Conservation (phyloP, 805 yeast species). For the Saturnispora saitoi region DNA sequence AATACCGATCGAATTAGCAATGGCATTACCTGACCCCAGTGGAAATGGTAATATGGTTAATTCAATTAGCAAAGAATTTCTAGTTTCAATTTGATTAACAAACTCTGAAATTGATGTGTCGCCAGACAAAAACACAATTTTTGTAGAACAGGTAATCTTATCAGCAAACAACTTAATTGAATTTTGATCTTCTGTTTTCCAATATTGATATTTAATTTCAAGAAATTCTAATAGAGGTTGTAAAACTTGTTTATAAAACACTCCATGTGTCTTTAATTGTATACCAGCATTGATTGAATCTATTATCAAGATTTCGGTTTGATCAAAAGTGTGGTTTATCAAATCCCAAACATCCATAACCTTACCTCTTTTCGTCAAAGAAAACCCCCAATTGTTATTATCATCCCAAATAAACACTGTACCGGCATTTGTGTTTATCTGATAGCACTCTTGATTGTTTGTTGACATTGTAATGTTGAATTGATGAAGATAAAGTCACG, state of each 20-base stretch:
- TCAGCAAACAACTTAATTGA: conserved; percentile 31
- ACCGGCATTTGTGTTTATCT: background rate
- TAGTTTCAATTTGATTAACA: conserved; percentile 33
- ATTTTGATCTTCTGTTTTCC: conserved; percentile 30
- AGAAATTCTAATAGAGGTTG: conserved; percentile 39
- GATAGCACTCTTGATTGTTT: background rate
- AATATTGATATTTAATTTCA: conserved; percentile 21
- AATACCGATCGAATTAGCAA: conserved; percentile 52
- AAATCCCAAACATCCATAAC: background rate
- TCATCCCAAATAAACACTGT: background rate
- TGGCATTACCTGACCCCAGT: conserved; percentile 81
- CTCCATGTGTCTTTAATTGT: conserved; percentile 26
- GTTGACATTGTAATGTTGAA: background rate
- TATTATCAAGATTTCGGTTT: conserved; percentile 22
- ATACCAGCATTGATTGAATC: conserved; percentile 46
- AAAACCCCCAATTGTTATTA: background rate
- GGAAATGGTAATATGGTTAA: conserved; percentile 41
- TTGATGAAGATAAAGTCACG: background rate
- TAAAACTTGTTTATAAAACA: conserved; percentile 36
- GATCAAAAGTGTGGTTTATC: background rate
- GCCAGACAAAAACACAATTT: conserved; percentile 53
- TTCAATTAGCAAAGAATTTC: background rate
- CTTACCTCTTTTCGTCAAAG: background rate
- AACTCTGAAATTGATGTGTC: conserved; percentile 81
- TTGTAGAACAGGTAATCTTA: conserved; percentile 2